phyloP scores from a whole-genome alignment of 2,329 filamentous ascomycete genomes.

The Ambrosiella xylebori region DNA sequence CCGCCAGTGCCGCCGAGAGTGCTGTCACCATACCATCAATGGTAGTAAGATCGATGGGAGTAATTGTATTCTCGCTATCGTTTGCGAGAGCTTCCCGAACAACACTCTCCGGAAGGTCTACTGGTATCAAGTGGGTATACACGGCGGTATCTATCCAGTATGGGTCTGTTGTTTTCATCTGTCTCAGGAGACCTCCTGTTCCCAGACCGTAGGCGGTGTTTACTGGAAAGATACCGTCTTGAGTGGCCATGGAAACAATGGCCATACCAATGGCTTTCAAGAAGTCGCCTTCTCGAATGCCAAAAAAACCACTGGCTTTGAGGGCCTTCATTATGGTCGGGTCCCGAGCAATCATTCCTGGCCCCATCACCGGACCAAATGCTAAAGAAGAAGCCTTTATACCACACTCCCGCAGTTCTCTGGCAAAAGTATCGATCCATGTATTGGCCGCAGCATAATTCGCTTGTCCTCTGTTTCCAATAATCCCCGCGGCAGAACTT shows the following conservation, averaged over 20 bases:
- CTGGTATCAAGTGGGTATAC: constrained; percentile 30
- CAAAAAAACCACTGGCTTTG: constrained; percentile 35
- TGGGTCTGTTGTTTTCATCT: constrained; percentile 34
- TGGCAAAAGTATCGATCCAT: constrained; percentile 32
- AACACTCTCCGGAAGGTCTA: constrained; percentile 23
- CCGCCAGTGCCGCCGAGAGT: constrained; percentile 16
- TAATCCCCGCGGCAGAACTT: constrained; percentile 23
- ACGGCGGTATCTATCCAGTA: constrained; percentile 36
- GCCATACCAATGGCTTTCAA: constrained; percentile 30
- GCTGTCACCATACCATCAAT: constrained; percentile 18
- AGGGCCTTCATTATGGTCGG: constrained; percentile 30
- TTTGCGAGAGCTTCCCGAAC: neutral
- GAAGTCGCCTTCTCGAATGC: constrained; percentile 33
- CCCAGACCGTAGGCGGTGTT: constrained; percentile 36
- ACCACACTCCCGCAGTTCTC: constrained; percentile 20
- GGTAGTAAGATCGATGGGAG: neutral
- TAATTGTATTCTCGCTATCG: constrained; percentile 15
- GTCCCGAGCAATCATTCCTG: constrained; percentile 36
- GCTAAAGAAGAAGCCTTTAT: constrained; percentile 32
- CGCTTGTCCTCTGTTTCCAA: constrained; percentile 39
- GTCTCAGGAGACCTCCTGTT: constrained; percentile 34
- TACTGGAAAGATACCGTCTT: constrained; percentile 21
- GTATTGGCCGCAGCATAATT: constrained; percentile 40
- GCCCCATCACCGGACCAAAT: constrained; percentile 35
- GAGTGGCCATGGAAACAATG: constrained; percentile 20